A percentile compares a stretch with the other conserved stretches of the same genome.
These are phyloP conservation scores for Cordyceps tenuipes DNA, from an alignment of 2,329 filamentous ascomycete species.

Conservation along the genomic window DNA sequence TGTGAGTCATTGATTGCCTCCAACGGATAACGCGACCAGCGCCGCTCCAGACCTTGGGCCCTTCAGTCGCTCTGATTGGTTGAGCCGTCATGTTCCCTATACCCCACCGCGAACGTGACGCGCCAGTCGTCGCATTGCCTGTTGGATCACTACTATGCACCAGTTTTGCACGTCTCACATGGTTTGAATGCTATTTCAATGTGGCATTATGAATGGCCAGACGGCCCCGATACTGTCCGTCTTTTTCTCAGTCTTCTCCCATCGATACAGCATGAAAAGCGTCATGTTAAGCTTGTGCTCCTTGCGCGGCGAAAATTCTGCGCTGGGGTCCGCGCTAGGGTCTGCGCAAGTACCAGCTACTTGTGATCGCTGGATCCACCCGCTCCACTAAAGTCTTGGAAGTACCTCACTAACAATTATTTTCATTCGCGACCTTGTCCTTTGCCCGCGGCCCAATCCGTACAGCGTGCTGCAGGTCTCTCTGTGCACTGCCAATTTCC, in stretches of 20 bases:
- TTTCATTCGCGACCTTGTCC: background rate
- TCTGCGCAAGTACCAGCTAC: constrained; percentile 21
- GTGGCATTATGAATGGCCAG: background rate
- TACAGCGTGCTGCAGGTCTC: background rate
- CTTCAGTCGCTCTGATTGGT: constrained; percentile 3
- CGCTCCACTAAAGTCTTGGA: background rate
- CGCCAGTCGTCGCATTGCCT: constrained; percentile 3
- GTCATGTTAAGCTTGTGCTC: too few species aligned
- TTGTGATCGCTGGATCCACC: background rate
- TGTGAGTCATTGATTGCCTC: constrained; percentile 13
- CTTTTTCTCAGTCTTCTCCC: background rate
- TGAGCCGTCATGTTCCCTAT: constrained; percentile 2
- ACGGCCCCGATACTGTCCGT: background rate
- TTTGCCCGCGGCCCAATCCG: background rate
- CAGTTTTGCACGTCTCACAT: constrained; percentile 4
- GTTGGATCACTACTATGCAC: background rate
- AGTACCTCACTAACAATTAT: constrained; percentile 34
- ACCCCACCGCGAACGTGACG: constrained; percentile 8
- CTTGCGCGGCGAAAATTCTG: constrained; percentile 22
- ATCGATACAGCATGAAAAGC: background rate
- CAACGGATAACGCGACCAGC: constrained; percentile 11
- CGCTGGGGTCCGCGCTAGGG: constrained; percentile 21
- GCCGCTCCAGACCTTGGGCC: background rate
- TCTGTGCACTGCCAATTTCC: background rate
- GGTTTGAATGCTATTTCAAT: background rate